These are phyloP conservation scores for Cryphonectria naterciae DNA, from an alignment of 2,329 filamentous ascomycete genomes.

Conservation along the genomic window DNA sequence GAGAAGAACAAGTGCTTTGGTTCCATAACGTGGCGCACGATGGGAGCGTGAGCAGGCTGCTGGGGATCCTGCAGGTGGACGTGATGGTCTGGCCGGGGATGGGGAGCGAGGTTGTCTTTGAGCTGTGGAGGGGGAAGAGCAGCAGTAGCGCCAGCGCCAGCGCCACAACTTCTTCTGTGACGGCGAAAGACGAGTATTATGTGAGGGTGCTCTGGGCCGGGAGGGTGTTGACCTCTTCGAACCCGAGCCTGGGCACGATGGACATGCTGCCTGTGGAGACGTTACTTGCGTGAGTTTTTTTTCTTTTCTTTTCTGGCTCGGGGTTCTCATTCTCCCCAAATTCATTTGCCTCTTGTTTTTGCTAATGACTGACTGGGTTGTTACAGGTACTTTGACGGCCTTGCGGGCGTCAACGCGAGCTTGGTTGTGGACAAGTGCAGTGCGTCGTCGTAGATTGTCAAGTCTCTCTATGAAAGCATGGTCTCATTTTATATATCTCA, in stretches of 20 bases:
- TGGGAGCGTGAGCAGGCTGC: slow-evolving; percentile 68
- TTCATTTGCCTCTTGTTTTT: background rate
- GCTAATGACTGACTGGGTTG: slow-evolving; percentile 2
- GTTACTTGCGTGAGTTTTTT: slow-evolving; percentile 50
- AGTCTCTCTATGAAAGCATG: background rate
- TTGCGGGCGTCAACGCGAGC: slow-evolving; percentile 60
- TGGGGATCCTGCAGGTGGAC: slow-evolving; percentile 73
- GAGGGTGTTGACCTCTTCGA: slow-evolving; percentile 65
- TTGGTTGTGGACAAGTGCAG: slow-evolving; percentile 39
- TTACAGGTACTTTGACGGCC: slow-evolving; percentile 64
- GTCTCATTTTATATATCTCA: background rate
- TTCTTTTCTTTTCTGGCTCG: background rate
- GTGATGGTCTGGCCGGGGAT: slow-evolving; percentile 85
- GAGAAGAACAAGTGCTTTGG: slow-evolving; percentile 50
- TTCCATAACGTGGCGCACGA: slow-evolving; percentile 83
- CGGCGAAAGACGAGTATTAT: slow-evolving; percentile 45
- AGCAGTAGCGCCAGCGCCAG: background rate
- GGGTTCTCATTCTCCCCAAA: background rate
- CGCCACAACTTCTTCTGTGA: background rate
- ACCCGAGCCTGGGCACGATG: slow-evolving; percentile 64
- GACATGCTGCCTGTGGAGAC: slow-evolving; percentile 70
- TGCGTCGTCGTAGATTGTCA: slow-evolving; percentile 12
- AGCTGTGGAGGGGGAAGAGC: slow-evolving; percentile 60
- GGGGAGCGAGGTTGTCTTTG: slow-evolving; percentile 79
- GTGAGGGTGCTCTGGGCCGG: slow-evolving; percentile 73